Evolutionary conservation across 2,329 filamentous ascomycete species (phyloP).

Genomic region (Penicillium paneum): DNA sequence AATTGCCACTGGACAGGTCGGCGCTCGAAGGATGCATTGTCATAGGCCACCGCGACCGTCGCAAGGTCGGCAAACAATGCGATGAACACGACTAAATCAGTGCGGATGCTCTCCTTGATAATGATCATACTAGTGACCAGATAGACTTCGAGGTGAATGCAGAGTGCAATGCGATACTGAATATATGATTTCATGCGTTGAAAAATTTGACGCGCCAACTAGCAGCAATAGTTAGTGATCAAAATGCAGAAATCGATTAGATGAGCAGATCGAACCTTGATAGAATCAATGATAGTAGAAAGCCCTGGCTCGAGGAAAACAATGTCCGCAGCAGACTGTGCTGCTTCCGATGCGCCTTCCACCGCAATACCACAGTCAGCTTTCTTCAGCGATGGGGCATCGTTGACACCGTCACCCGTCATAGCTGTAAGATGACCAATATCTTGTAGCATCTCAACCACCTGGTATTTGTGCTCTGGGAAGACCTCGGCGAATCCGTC

Average conservation of each 20-base stretch:
- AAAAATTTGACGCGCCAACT: constrained; percentile 64
- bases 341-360: constrained; percentile 68
- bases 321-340: constrained; percentile 70
- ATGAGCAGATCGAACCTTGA: constrained; percentile 53
- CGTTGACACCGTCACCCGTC: constrained; percentile 74
- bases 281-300: constrained; percentile 68
- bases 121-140: constrained; percentile 75
- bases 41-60: constrained; percentile 77
- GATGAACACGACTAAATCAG: constrained; percentile 74
- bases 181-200: constrained; percentile 79
- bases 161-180: constrained; percentile 73
- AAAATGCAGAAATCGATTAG: too few species aligned
- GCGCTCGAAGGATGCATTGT: constrained; percentile 73
- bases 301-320: constrained; percentile 71
- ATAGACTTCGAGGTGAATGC: constrained; percentile 72
- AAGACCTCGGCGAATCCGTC: constrained; percentile 73
- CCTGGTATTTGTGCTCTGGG: constrained; percentile 72
- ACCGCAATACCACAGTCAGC: constrained; percentile 72
- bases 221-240: too few species aligned
- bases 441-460: constrained; percentile 72
- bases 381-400: constrained; percentile 70
- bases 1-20: constrained; percentile 79
- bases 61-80: constrained; percentile 77
- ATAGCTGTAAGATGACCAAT: constrained; percentile 69
- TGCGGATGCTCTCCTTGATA: constrained; percentile 72